Base-by-base conservation (phyloP, 2,329 filamentous ascomycete genomes). In the Venturia asperata region DNA sequence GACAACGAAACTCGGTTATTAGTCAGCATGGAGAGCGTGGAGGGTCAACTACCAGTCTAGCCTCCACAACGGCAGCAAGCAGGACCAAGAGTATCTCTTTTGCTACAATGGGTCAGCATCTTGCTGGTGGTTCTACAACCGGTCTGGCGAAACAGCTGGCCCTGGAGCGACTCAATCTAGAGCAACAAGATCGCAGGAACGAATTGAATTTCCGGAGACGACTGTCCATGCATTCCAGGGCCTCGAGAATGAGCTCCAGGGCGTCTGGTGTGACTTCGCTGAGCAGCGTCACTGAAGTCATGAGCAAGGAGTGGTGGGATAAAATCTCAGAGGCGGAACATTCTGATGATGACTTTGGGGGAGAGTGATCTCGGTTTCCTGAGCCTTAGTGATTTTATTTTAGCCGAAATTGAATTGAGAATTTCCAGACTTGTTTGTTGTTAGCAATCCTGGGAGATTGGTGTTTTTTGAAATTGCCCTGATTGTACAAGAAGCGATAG, bases 91-190 rank as follows among this genome's bases (percentile, higher is more conserved):
- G 30, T n/a, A 37, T 58, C 13, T 37, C 27, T 3, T 58, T 58
- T n/a, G 52, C 52, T 34, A 27, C 52, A 7, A 1, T 37, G 1
- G 52, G 52, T 37, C 52, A 58, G 19, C 52, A 58, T 58, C 30
- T 34, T 37, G 52, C 52, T 9, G 52, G 52, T 10, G 73, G 72
- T 30, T 74, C 75, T 66, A 67, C 71, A 13, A 67, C 73, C 41
- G 70, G 72, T 13, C 43, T 71, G 21, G 75, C 74, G 37, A 72
- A 71, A 5, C 73, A 75, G 62, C 71, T 71, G 66, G 77, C 78
- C 24, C 71, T 75, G 37, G 69, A 72, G 65, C 69, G 78, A 63
- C 66, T 80, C 64, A 74, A 74, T 63, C 56, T 74, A 45, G 78
- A 80, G 71, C 71, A 72, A 65, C 69, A 71, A 64, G 75, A 72